phyloP scores from a whole-genome alignment of 495 filamentous ascomycete genomes.

The Xylaria nigripes region DNA sequence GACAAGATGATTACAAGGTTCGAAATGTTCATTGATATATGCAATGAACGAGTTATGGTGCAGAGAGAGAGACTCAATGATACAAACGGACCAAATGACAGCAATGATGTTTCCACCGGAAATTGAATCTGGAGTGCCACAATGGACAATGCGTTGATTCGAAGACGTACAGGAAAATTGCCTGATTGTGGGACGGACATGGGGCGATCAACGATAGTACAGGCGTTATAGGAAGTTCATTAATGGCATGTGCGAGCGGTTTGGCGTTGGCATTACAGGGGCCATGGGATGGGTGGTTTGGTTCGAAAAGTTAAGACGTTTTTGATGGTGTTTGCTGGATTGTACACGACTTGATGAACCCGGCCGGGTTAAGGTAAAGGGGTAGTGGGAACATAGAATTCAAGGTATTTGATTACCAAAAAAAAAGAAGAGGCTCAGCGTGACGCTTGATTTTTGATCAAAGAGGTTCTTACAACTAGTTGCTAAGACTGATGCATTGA shows the following conservation, averaged over 20 bases:
- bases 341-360: constrained; percentile 11
- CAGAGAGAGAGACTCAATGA: constrained; percentile 36
- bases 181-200: not conserved
- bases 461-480: not conserved
- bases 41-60: constrained; percentile 50
- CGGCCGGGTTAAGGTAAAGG: not conserved
- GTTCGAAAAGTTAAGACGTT: not conserved
- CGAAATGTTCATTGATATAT: constrained; percentile 54
- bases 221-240: constrained; percentile 7
- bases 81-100: constrained; percentile 17
- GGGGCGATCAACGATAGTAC: not conserved
- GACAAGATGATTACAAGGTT: constrained; percentile 48
- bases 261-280: constrained; percentile 10
- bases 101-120: constrained; percentile 1
- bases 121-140: constrained; percentile 4
- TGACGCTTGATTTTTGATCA: not conserved
- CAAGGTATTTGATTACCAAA: not conserved
- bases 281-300: not conserved
- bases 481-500: not conserved
- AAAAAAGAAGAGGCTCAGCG: not conserved
- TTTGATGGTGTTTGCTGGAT: not conserved
- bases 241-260: constrained; percentile 5
- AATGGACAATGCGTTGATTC: constrained; percentile 13
- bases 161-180: constrained; percentile 9
- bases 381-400: constrained; percentile 4